Percentiles rank a stretch among this genome's conserved stretches.
These are phyloP conservation scores for Verticillium longisporum DNA, from an alignment of 2,329 filamentous ascomycete species.

Conservation along the genomic window DNA sequence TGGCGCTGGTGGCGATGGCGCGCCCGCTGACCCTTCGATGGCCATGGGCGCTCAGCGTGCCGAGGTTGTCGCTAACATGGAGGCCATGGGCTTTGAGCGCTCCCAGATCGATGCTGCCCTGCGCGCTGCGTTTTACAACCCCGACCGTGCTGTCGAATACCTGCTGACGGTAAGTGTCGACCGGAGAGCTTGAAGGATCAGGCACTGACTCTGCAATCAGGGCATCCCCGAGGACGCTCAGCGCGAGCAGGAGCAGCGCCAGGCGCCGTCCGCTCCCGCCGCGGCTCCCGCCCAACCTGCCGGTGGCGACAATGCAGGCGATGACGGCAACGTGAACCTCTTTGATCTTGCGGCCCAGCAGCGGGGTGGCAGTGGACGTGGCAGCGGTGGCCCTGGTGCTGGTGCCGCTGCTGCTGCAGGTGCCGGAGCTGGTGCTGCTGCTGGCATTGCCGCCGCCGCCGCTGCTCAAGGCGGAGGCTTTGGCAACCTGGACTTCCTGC, in stretches of 20 bases:
- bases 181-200: not conserved
- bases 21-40: slow-evolving; percentile 63
- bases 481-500: slow-evolving; percentile 88
- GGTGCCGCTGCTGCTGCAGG: slow-evolving; percentile 34
- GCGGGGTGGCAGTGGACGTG: slow-evolving; percentile 35
- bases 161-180: slow-evolving; percentile 64
- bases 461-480: slow-evolving; percentile 53
- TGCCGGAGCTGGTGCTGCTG: slow-evolving; percentile 38
- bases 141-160: slow-evolving; percentile 95
- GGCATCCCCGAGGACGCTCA: slow-evolving; percentile 84
- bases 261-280: slow-evolving; percentile 31
- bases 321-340: slow-evolving; percentile 71
- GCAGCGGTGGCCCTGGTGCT: slow-evolving; percentile 31
- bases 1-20: slow-evolving; percentile 37
- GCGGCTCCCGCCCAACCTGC: slow-evolving; percentile 29
- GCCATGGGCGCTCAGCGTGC: slow-evolving; percentile 78
- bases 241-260: slow-evolving; percentile 56
- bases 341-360: slow-evolving; percentile 89
- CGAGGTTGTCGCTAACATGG: slow-evolving; percentile 84
- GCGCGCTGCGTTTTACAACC: slow-evolving; percentile 94
- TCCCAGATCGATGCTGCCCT: slow-evolving; percentile 87
- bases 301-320: slow-evolving; percentile 39
- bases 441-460: slow-evolving; percentile 25
- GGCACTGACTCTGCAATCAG: slow-evolving; percentile 35
- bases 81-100: slow-evolving; percentile 92